Base-by-base conservation (phyloP, 768 basidiomycete genomes). In the Neoboletus subvelutipes region DNA sequence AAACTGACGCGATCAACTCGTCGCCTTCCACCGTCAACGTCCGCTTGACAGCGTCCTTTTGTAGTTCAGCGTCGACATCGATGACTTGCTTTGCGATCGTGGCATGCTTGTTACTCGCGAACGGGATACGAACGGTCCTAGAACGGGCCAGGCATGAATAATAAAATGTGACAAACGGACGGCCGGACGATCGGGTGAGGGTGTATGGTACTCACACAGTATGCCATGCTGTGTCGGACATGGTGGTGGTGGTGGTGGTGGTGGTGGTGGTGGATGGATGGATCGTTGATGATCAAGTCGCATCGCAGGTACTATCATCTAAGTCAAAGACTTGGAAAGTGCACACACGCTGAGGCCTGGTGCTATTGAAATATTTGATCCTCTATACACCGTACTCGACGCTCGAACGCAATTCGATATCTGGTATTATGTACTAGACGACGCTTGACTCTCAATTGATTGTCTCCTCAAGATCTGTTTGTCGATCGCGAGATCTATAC, bases 1-100 rank as follows among this genome's bases (percentile, higher is more conserved):
- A 17, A 4, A 80, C 91, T 57, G 72, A 97, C 94, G 86, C 92
- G 29, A 90, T 76, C 37, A 97, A 77, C 4, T 83, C 77, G 52
- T 87, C 78, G 37, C 78, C 86, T 45, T 92, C 83, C 1, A 92
- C 82, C 1, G 72, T 73, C 42, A 96, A 70, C n/a, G 76, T 79
- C 58, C 92, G 80, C 67, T 85, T 84, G 24, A 96, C 93, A 11
- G 87, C 86, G 45, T 88, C 81, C 4, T 85, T 84, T 64, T 95
- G 91, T 40, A 94, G 78, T 72, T 95, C 94, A 20, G 78, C 75
- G 72, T 97, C 94, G 33, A 97, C 94, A 58, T 90, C 86, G 67
- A 97, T 90, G 58, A 83, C 87, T 71, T 86, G 84, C 68, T 86
- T 88, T 26, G 90, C 93, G 63, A 94, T 90, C 47, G 71, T 66